Evolutionary conservation across 176 grass and related monocot species (phyloP).

Genomic region (Triticum dicoccoides): DNA sequence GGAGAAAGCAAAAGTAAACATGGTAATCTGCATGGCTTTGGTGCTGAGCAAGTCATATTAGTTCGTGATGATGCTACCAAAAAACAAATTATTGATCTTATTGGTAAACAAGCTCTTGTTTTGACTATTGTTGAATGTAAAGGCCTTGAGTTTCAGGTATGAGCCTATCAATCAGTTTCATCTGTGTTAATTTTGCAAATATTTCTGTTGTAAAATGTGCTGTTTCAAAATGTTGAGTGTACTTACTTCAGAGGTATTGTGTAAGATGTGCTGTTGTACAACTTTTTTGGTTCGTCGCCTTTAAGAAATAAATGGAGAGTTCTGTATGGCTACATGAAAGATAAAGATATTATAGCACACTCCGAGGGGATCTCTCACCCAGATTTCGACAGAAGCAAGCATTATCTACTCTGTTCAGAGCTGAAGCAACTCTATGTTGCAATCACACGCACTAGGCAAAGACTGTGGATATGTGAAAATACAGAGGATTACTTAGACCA

Average conservation of each 20-base stretch:
- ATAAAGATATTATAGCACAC: conserved; percentile 26
- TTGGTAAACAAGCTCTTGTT: conserved; percentile 82
- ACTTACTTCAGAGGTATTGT: conserved; percentile 13
- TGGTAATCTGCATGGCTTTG: conserved; percentile 49
- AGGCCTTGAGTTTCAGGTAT: conserved; percentile 91
- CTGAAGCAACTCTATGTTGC: conserved; percentile 96
- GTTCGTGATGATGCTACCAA: conserved; percentile 58
- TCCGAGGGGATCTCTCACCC: conserved; percentile 44
- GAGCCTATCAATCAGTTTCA: background rate
- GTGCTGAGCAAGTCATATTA: conserved; percentile 79
- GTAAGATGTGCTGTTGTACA: conserved; percentile 85
- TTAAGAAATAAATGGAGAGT: conserved; percentile 83
- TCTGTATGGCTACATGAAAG: conserved; percentile 72
- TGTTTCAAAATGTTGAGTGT: background rate
- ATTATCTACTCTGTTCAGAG: conserved; percentile 82
- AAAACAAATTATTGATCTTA: conserved; percentile 57
- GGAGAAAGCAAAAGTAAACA: conserved; percentile 33
- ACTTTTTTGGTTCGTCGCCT: conserved; percentile 76
- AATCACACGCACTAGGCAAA: conserved; percentile 74
- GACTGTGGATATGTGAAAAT: conserved; percentile 90
- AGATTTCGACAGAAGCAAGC: conserved; percentile 48
- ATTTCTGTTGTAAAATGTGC: background rate
- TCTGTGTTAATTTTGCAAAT: background rate
- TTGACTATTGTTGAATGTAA: conserved; percentile 90
- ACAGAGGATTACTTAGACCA: conserved; percentile 48